These are phyloP conservation scores for Tetraselmis chui DNA, from an alignment of 139 green algal genomes.

Conservation along the genomic window DNA sequence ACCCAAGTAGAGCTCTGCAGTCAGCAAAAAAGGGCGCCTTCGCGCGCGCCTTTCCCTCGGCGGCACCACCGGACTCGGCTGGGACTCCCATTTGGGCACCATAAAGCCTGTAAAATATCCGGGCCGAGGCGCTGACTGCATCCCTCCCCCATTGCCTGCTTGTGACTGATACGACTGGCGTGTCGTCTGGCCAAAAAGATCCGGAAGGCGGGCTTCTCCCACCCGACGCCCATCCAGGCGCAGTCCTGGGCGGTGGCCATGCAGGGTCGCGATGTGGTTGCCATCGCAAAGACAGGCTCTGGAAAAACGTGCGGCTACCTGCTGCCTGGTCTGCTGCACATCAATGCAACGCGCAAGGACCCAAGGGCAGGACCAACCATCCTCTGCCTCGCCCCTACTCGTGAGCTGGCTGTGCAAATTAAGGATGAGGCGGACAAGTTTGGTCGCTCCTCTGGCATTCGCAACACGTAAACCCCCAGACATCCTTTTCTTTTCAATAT, in stretches of 20 bases:
- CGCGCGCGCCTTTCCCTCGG: too few relatives aligned
- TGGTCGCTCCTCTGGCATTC: conserved; percentile 63
- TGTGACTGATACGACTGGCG: too few relatives aligned
- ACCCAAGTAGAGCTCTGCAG: too few relatives aligned
- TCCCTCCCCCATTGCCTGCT: too few relatives aligned
- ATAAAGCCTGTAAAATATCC: too few relatives aligned
- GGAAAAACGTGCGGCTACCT: conserved; percentile 83
- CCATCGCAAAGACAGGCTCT: conserved; percentile 80
- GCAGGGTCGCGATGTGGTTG: conserved; percentile 70
- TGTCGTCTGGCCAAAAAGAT: too few relatives aligned
- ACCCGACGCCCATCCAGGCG: conserved; percentile 77
- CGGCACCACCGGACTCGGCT: too few relatives aligned
- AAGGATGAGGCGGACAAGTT: conserved; percentile 90
- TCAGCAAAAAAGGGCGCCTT: too few relatives aligned
- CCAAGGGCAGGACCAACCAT: conserved; percentile 62
- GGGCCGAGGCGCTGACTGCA: too few relatives aligned
- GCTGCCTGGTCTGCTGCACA: conserved; percentile 77
- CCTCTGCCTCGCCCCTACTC: conserved; percentile 83
- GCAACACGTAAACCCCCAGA: conserved; percentile 53
- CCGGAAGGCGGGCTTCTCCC: conserved; percentile 58
- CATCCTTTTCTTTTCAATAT: too few relatives aligned
- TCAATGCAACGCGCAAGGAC: conserved; percentile 51
- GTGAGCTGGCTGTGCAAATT: conserved; percentile 92
- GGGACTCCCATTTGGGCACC: too few relatives aligned
- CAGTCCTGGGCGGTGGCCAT: conserved; percentile 79